A percentile compares a stretch with the other conserved stretches of the same genome.
phyloP scores from a whole-genome alignment of 2,329 filamentous ascomycete genomes.

The Fusarium pilosicola region DNA sequence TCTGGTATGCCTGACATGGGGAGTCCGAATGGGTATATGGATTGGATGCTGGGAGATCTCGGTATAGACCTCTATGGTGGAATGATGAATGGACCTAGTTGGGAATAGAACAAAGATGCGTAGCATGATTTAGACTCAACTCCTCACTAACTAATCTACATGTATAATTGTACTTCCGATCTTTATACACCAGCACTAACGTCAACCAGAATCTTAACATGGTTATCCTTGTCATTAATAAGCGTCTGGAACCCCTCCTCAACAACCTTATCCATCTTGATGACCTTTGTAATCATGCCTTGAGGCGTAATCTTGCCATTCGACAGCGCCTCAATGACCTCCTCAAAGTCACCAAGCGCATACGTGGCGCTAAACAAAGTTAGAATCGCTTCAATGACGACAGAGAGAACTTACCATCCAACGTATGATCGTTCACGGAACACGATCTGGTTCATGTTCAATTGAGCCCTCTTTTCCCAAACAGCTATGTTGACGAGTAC shows the following conservation, averaged over 20 bases:
- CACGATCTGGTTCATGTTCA: constrained; percentile 27
- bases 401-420: neutral
- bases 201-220: constrained; percentile 23
- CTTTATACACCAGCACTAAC: neutral
- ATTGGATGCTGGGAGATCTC: neutral
- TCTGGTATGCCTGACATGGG: fast-evolving
- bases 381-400: fast-evolving
- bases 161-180: neutral
- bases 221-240: constrained; percentile 15
- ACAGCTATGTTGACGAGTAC: constrained; percentile 17
- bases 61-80: neutral
- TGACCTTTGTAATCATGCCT: constrained; percentile 25
- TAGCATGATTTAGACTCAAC: neutral
- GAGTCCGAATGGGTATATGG: neutral
- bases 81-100: neutral
- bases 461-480: constrained; percentile 15
- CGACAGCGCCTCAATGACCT: constrained; percentile 13
- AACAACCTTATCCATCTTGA: constrained; percentile 21
- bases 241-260: constrained; percentile 14
- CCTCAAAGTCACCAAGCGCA: constrained; percentile 10
- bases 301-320: constrained; percentile 3
- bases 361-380: neutral
- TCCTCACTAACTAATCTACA: neutral
- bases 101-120: fast-evolving
- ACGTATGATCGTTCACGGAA: constrained; percentile 17